A percentile compares a stretch with the other conserved stretches of the same genome.
phyloP scores from a whole-genome alignment of 306 rosid genomes.

The Quercus bicolor region DNA sequence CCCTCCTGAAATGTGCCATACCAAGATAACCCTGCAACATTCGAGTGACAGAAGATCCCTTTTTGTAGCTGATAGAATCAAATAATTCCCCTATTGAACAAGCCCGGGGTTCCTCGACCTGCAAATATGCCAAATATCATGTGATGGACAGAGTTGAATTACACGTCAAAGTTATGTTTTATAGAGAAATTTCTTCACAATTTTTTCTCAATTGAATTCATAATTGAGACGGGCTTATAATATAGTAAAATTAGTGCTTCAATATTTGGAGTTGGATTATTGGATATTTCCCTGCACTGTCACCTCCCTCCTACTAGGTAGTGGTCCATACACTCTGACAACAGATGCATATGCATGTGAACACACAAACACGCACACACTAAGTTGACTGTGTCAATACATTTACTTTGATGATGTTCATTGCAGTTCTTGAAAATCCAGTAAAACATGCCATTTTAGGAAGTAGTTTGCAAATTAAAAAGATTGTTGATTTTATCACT shows the following conservation, averaged over 20 bases:
- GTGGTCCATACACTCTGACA: neutral
- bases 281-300: neutral
- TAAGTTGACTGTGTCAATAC: neutral
- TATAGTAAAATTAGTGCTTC: neutral
- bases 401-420: neutral
- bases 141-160: neutral
- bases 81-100: conserved; percentile 45
- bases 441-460: neutral
- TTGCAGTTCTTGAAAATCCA: neutral
- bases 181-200: neutral
- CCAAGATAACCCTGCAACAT: conserved; percentile 61
- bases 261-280: neutral
- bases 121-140: conserved; percentile 19
- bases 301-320: neutral
- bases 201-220: neutral
- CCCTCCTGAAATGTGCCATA: conserved; percentile 45
- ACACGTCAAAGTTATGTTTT: neutral
- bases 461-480: neutral
- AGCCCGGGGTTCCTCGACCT: conserved; percentile 54
- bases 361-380: neutral
- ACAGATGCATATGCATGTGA: too few relatives aligned
- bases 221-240: neutral
- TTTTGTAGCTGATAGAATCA: conserved; percentile 49
- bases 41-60: conserved; percentile 10
- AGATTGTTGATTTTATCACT: conserved; percentile 1